These are phyloP conservation scores for Akanthomyces dipterigenus DNA, from an alignment of 2,329 filamentous ascomycete genomes.

Conservation along the genomic window DNA sequence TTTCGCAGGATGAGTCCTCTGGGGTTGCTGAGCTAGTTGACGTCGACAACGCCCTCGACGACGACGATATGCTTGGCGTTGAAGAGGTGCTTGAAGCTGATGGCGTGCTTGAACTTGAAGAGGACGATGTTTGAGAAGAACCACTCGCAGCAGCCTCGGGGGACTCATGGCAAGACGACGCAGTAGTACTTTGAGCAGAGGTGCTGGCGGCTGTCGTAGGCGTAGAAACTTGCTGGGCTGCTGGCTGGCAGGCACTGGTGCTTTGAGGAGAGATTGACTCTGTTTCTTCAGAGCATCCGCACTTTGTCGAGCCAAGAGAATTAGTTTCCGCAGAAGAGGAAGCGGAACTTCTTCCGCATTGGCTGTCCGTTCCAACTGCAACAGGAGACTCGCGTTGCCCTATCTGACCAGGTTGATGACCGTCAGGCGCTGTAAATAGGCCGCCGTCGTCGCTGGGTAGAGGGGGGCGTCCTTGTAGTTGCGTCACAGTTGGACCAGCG, in stretches of 20 bases:
- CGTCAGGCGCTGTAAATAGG: not conserved
- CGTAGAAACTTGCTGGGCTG: not conserved
- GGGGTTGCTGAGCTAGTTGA: not conserved
- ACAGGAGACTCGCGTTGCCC: not conserved
- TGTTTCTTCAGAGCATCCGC: not conserved
- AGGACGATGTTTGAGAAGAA: not conserved
- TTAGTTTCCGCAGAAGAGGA: not conserved
- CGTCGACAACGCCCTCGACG: not conserved
- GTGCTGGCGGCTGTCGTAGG: not conserved
- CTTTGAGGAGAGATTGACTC: not conserved
- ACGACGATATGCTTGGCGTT: not conserved
- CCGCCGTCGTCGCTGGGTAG: not conserved
- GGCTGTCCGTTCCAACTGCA: not conserved
- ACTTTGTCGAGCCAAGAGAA: not conserved
- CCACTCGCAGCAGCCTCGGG: not conserved
- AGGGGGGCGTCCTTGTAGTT: constrained; percentile 2
- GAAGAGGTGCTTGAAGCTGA: not conserved
- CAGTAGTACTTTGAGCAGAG: not conserved
- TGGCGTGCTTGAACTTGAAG: not conserved
- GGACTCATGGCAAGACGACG: not conserved
- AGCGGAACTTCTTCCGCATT: not conserved
- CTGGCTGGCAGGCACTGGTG: not conserved
- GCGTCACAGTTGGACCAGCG: not conserved
- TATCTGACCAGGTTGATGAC: not conserved
- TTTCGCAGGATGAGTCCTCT: not conserved